phyloP scores from a whole-genome alignment of 495 filamentous ascomycete species.

The Neurospora cerealis region DNA sequence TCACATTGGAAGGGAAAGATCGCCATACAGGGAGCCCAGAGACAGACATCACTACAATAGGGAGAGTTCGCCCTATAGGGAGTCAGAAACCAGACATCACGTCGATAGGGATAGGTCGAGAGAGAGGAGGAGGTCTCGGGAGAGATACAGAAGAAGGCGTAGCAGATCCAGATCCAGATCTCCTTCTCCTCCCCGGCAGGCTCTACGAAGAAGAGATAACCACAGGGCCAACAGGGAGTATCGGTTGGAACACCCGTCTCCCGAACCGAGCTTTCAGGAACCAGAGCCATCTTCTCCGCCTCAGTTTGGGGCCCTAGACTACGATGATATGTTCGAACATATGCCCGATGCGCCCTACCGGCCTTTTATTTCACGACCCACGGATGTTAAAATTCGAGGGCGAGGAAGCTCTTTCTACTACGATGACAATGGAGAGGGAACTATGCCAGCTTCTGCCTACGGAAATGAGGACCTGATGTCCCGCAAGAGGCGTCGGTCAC shows the following conservation, averaged over 20 bases:
- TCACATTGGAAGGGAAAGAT: background rate
- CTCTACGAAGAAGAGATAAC: background rate
- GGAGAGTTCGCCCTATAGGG: slow-evolving; percentile 1
- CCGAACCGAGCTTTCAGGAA: background rate
- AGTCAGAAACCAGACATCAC: background rate
- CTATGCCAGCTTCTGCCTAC: background rate
- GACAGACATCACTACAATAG: background rate
- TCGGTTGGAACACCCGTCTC: background rate
- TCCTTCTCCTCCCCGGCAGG: background rate
- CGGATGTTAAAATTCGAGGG: background rate
- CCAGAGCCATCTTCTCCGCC: background rate
- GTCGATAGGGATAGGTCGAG: background rate
- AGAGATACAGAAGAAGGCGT: background rate
- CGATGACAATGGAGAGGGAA: background rate
- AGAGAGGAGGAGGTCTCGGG: background rate
- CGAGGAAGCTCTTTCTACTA: background rate
- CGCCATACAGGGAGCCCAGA: background rate
- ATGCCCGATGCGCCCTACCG: background rate
- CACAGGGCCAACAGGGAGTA: background rate
- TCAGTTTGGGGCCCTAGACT: background rate
- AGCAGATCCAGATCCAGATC: background rate
- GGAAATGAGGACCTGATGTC: background rate
- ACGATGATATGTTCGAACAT: background rate
- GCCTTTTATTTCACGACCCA: background rate
- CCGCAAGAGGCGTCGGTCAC: background rate